Conservation (phyloP, 352 stramenopile genomes). For the Phytopythium oedochilum region DNA sequence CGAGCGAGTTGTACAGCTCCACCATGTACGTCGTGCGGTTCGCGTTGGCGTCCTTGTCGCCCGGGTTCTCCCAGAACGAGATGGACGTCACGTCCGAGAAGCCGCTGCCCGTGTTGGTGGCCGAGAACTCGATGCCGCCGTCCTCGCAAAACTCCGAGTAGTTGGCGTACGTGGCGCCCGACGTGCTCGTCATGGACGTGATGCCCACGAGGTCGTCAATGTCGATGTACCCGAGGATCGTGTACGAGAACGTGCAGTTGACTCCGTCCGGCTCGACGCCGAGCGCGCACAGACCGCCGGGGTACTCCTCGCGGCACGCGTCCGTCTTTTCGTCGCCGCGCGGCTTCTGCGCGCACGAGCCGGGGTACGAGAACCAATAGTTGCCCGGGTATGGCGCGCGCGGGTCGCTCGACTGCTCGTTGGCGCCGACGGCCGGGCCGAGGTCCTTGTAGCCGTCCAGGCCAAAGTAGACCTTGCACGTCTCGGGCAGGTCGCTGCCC, state of each 20-base stretch:
- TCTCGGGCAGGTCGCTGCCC: conserved; percentile 23
- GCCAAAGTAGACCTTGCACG: conserved; percentile 46
- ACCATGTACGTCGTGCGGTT: conserved; percentile 41
- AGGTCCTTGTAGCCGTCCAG: conserved; percentile 37
- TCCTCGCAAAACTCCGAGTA: conserved; percentile 46
- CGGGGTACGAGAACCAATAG: conserved; percentile 74
- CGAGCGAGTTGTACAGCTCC: conserved; percentile 47
- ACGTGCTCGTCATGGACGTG: conserved; percentile 27
- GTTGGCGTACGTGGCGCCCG: conserved; percentile 18
- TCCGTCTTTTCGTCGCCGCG: conserved; percentile 41
- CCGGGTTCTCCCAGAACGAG: conserved; percentile 62
- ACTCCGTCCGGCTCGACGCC: conserved; percentile 35
- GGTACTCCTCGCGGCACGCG: conserved; percentile 27
- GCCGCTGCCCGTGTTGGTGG: conserved; percentile 28
- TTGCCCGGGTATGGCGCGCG: conserved; percentile 57
- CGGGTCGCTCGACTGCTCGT: conserved; percentile 31
- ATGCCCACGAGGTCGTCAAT: conserved; percentile 65
- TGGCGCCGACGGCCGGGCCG: conserved; percentile 42
- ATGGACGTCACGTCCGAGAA: conserved; percentile 38
- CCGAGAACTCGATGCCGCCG: conserved; percentile 43
- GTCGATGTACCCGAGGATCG: conserved; percentile 50
- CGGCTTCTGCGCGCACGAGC: conserved; percentile 37
- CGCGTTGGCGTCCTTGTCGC: conserved; percentile 32
- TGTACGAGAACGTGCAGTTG: conserved; percentile 53
- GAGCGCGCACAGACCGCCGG: conserved; percentile 38